Evolutionary conservation across 1,139 yeast species (phyloP), one percentile per base, ranked within the genome.

Genomic region (Pichia norvegensis): DNA sequence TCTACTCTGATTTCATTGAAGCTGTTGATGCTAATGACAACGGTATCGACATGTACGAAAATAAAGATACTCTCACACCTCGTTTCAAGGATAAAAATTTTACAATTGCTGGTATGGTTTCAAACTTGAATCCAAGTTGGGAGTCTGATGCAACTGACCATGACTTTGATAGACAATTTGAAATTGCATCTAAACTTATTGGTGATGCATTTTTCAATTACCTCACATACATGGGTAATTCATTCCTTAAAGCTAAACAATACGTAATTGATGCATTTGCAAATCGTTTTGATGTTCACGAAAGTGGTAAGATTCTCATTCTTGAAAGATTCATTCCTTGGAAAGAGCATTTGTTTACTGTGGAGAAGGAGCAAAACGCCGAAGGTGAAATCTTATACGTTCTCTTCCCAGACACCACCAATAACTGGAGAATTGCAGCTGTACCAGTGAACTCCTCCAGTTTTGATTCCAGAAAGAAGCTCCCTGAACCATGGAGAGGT

Each of bases 21-120:
- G 81, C 95, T 21, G 74, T 92, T 45, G 99, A 92, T 67, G 98
- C 97, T 47, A 87, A 88, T 60, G 99, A 92, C 64, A 92, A 92
- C 60, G 99, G 99, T 58, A 78, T 92, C 51, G 74, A 75, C 59
- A 83, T 85, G 57, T 87, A 81, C 59, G 74, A 83, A 56, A 31
- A 57, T 33, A 58, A 55, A 40, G 60, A 70, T 46, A 75, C 74
- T 10, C 70, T 74, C 33, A 68, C 67, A 42, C 73, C 75, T 23
- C 70, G 67, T 51, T 79, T 78, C 63, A 69, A 69, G 48, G 81
- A 76, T 54, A 70, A 70, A 54, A 72, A 74, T 57, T 83, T 87
- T 63, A 74, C 88, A 20, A 73, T 94, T 47, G 95, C 96, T n/a
- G 72, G 90, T 3, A 68, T 87, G 50, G 84, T 84, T 11, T 70